Evolutionary conservation across 1,284 basidiomycete species (phyloP).

Genomic region (Apiotrichum veenhuisii): DNA sequence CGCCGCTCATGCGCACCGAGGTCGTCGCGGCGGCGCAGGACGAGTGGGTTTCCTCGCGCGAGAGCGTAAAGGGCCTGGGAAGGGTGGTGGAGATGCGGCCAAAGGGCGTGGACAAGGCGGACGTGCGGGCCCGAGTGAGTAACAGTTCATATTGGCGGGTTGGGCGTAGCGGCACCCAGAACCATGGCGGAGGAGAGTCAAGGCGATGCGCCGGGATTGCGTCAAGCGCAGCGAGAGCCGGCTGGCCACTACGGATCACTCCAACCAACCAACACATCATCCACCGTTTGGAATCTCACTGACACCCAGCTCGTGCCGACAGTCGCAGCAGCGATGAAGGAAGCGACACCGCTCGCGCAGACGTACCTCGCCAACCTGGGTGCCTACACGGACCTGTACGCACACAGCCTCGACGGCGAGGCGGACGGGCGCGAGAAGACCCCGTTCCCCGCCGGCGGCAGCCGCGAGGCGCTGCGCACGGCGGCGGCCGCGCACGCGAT

Average conservation of each 20-base stretch:
- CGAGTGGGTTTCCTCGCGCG: constrained; percentile 33
- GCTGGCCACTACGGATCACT: no score
- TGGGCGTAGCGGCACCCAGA: no score
- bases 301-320: constrained; percentile 55
- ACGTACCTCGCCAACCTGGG: constrained; percentile 56
- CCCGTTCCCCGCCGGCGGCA: constrained; percentile 26
- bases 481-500: constrained; percentile 69
- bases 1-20: constrained; percentile 29
- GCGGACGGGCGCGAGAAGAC: constrained; percentile 43
- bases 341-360: constrained; percentile 54
- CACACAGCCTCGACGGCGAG: constrained; percentile 58
- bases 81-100: constrained; percentile 56
- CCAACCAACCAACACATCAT: no score
- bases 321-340: constrained; percentile 52
- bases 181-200: no score
- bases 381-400: constrained; percentile 66
- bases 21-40: constrained; percentile 23
- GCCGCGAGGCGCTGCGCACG: constrained; percentile 57
- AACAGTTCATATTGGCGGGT: neutral
- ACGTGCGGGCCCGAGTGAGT: constrained; percentile 41
- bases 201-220: no score
- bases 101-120: constrained; percentile 39
- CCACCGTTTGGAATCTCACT: neutral
- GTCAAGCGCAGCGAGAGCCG: no score
- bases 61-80: constrained; percentile 52